Evolutionary conservation across 2,329 filamentous ascomycete genomes (phyloP), one percentile per base, ranked within the genome.

Genomic region (Metarhizium robertsii): DNA sequence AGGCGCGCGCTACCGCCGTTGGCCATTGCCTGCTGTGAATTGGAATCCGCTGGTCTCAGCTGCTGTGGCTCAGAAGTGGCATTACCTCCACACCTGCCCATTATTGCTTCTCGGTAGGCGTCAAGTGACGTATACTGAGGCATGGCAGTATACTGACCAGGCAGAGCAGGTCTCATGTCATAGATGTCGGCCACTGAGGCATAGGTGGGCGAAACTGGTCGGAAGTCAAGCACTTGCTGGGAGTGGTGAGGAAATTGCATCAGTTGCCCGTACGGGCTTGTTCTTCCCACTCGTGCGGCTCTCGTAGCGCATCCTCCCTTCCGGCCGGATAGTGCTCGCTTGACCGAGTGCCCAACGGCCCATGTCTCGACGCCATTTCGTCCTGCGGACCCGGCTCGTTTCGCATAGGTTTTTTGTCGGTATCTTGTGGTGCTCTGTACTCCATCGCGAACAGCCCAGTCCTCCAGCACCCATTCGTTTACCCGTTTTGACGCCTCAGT

Each of bases 361-460:
- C 61, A 64, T 20, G 61, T 60, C 49, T 58, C 56, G 42, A 57
- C 53, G 34, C 46, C 58, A 57, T 52, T 53, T 58, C 43, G 50
- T 55, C 55, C 55, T 29, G 58, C 50, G 53, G 50, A 56, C 18
- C 34, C 42, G 53, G 20, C 45, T 48, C 63, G 66, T 16, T 67
- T 64, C 14, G 62, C 50, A 29, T 72, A 64, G 57, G 72, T 72
- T 30, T 64, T 67, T 61, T 84, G 85, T 60, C 87, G 82, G 68
- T 88, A 91, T 60, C 86, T 76, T 1, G 92, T 96, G 0, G 92
- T 97, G 57, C 90, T 92, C 69, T 91, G 84, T 52, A 96, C 88
- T 30, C 89, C 88, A 29, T 86, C 73, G 20, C 72, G 71, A 36
- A 90, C 73, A 0, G 90, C 89, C 68, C 86, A 84, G 1, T 83